Percentiles rank a stretch among this genome's conserved stretches.
phyloP scores from a whole-genome alignment of 2,329 filamentous ascomycete species.

The Alternaria triticimaculans region DNA sequence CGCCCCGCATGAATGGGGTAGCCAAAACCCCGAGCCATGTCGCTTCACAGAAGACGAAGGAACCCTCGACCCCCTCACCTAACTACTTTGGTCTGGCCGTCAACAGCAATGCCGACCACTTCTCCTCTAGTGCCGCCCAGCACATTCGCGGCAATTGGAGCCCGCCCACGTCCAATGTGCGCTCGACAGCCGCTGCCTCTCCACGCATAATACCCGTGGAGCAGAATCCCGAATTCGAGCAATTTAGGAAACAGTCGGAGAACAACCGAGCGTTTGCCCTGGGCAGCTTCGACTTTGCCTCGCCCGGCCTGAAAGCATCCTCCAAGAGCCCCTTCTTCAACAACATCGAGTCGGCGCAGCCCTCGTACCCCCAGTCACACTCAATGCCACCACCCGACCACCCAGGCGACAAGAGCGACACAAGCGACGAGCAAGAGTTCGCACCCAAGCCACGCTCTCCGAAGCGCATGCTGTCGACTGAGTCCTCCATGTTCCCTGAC shows the following conservation, averaged over 20 bases:
- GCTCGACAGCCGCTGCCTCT: constrained; percentile 71
- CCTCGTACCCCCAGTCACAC: constrained; percentile 37
- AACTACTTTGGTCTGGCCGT: constrained; percentile 86
- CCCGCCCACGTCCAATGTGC: constrained; percentile 72
- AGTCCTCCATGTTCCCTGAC: constrained; percentile 51
- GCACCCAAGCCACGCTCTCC: constrained; percentile 51
- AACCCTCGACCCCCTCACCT: constrained; percentile 64
- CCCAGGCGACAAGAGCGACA: constrained; percentile 16
- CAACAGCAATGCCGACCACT: constrained; percentile 62
- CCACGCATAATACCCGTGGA: constrained; percentile 75
- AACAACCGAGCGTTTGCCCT: constrained; percentile 59
- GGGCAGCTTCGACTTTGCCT: constrained; percentile 52
- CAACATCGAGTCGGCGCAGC: constrained; percentile 37
- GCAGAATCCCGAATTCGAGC: constrained; percentile 81
- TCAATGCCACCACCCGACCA: constrained; percentile 29
- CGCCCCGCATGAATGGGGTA: constrained; percentile 43
- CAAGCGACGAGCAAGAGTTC: constrained; percentile 28
- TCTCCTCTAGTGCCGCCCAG: constrained; percentile 65
- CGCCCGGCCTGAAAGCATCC: constrained; percentile 34
- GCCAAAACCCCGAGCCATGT: constrained; percentile 41
- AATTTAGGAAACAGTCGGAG: constrained; percentile 73
- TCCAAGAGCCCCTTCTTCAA: constrained; percentile 35
- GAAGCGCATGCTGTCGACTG: constrained; percentile 57
- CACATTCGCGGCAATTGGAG: constrained; percentile 77
- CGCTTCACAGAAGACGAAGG: constrained; percentile 29